Conservation (phyloP, 768 basidiomycete species). For the Cyclocybe cylindracea region DNA sequence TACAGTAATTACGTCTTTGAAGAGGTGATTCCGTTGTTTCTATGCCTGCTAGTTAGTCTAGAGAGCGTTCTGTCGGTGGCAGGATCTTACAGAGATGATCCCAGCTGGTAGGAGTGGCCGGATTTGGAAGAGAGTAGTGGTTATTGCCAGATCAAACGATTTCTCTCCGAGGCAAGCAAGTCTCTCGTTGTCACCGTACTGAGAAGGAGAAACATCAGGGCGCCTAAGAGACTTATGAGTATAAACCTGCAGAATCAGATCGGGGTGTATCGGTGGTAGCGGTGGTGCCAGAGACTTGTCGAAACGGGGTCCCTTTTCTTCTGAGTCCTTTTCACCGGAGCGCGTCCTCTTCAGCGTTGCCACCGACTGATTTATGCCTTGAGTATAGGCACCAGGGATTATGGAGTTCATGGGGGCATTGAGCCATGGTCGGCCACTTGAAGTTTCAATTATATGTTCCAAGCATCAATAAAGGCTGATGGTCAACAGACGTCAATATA, state of each 20-base stretch:
- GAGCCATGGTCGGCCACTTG: neutral
- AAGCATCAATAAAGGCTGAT: neutral
- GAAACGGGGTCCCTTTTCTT: slow-evolving; percentile 11
- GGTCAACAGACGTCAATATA: slow-evolving; percentile 11
- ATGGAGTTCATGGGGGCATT: slow-evolving; percentile 17
- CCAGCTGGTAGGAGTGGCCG: slow-evolving; percentile 49
- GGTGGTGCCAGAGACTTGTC: slow-evolving; percentile 29
- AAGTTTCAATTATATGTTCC: neutral
- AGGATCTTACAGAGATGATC: slow-evolving; percentile 53
- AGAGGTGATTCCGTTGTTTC: slow-evolving; percentile 36
- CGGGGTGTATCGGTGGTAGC: slow-evolving; percentile 42
- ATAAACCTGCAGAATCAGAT: slow-evolving; percentile 65
- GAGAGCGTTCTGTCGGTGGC: slow-evolving; percentile 5
- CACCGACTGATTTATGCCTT: neutral
- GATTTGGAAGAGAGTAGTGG: slow-evolving; percentile 46
- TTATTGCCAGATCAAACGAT: slow-evolving; percentile 48
- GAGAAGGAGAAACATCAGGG: slow-evolving; percentile 31
- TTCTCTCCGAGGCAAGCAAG: slow-evolving; percentile 51
- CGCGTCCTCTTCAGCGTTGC: slow-evolving; percentile 23
- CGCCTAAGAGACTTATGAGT: slow-evolving; percentile 66
- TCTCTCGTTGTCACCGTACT: slow-evolving; percentile 58
- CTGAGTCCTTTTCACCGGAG: slow-evolving; percentile 11
- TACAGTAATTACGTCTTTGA: slow-evolving; percentile 43
- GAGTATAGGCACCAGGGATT: slow-evolving; percentile 2
- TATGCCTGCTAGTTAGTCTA: slow-evolving; percentile 12